A percentile compares a stretch with the other conserved stretches of the same genome.
Conservation (phyloP, 306 rosid genomes). For the Argentina anserina region DNA sequence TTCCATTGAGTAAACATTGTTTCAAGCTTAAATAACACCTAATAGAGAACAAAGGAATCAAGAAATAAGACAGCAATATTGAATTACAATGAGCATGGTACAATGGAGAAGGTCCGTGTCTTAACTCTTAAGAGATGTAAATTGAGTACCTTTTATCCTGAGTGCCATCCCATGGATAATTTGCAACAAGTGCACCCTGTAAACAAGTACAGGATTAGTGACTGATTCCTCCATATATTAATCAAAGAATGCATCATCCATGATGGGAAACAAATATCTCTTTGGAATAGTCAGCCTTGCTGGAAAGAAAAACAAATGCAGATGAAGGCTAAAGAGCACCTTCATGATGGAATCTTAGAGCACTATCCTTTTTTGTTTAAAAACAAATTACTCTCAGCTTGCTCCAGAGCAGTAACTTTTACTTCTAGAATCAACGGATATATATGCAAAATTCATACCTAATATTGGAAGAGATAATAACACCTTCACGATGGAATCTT, state of each 20-base stretch:
- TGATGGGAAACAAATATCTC: slow-evolving; percentile 1
- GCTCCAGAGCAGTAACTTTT: not conserved
- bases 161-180: slow-evolving; percentile 97
- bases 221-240: slow-evolving; percentile 12
- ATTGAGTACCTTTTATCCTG: slow-evolving; percentile 61
- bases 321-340: slow-evolving; percentile 8
- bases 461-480: not conserved
- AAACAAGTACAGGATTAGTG: slow-evolving; percentile 15
- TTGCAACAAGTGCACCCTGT: slow-evolving; percentile 98
- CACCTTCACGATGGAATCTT: slow-evolving; percentile 1
- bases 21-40: slow-evolving; percentile 5
- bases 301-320: slow-evolving; percentile 13
- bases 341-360: not conserved
- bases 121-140: not conserved
- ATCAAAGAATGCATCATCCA: slow-evolving; percentile 10
- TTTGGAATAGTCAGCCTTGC: slow-evolving; percentile 15
- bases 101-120: too few species aligned
- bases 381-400: not conserved
- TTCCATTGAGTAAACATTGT: not conserved
- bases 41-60: not conserved
- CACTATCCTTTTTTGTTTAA: not conserved
- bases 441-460: not conserved
- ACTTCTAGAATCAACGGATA: not conserved
- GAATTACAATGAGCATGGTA: not conserved
- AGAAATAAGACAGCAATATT: not conserved